phyloP scores from a whole-genome alignment of 345 rosid species.

The Salix caprea region DNA sequence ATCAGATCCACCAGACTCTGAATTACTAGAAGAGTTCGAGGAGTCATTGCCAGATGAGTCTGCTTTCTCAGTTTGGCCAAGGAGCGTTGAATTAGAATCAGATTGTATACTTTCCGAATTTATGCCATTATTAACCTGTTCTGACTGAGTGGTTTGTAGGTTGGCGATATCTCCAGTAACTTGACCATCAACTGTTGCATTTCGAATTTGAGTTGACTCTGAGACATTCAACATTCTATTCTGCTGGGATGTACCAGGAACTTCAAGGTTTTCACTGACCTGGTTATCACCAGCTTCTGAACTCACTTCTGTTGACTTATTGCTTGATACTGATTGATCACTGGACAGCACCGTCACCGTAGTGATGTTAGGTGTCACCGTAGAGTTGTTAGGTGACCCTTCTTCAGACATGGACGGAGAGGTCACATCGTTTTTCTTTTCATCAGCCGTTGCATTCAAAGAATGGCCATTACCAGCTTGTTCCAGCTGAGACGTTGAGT shows the following conservation, averaged over 20 bases:
- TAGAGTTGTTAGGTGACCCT: conserved; percentile 9
- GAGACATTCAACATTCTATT: conserved; percentile 28
- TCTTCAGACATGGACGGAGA: conserved; percentile 16
- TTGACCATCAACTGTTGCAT: conserved; percentile 24
- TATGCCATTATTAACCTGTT: conserved; percentile 15
- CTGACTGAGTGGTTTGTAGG: conserved; percentile 19
- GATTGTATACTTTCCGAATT: conserved; percentile 17
- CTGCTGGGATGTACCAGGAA: conserved; percentile 23
- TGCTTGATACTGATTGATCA: conserved; percentile 16
- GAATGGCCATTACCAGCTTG: conserved; percentile 15
- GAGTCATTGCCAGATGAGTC: conserved; percentile 23
- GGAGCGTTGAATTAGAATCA: conserved; percentile 22
- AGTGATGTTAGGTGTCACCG: conserved; percentile 3
- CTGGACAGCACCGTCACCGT: neutral
- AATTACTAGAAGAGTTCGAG: conserved; percentile 25
- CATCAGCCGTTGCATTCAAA: conserved; percentile 23
- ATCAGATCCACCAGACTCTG: conserved; percentile 20
- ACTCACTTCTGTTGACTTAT: conserved; percentile 23
- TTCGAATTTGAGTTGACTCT: conserved; percentile 20
- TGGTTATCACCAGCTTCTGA: conserved; percentile 28
- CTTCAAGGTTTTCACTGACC: conserved; percentile 20
- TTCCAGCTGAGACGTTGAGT: conserved; percentile 27
- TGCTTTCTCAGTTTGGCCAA: conserved; percentile 22
- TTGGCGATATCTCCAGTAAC: conserved; percentile 26
- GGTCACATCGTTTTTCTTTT: conserved; percentile 24